phyloP scores from a whole-genome alignment of 2,329 filamentous ascomycete species.

The Colletotrichum acutatum region DNA sequence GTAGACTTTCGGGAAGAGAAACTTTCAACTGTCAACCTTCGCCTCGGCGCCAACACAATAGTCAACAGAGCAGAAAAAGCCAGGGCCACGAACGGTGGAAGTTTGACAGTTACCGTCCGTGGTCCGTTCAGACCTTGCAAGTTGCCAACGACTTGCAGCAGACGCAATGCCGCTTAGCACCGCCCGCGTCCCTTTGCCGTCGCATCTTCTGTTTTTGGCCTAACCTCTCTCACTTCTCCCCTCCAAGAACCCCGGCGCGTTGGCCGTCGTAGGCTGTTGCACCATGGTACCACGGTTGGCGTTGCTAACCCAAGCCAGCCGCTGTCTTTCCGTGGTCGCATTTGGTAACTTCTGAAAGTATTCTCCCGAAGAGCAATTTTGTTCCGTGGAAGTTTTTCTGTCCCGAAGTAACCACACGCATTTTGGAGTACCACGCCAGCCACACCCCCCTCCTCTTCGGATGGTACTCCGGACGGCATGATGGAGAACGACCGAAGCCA shows the following conservation, averaged over 20 bases:
- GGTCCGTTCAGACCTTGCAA: neutral
- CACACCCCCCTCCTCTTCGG: neutral
- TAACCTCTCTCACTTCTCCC: neutral
- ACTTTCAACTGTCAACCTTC: neutral
- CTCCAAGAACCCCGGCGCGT: neutral
- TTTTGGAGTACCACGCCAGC: neutral
- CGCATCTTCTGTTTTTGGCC: neutral
- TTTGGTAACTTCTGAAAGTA: neutral
- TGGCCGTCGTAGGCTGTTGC: neutral
- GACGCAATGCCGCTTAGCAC: slow-evolving; percentile 6
- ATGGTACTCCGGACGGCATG: slow-evolving; percentile 3
- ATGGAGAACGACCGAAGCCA: neutral
- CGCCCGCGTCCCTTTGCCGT: neutral
- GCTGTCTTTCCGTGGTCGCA: neutral
- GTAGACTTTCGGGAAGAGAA: neutral
- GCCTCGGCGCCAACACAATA: neutral
- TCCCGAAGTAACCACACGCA: neutral
- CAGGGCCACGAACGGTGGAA: neutral
- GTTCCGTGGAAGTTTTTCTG: neutral
- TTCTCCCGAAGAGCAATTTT: neutral
- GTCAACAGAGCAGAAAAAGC: neutral
- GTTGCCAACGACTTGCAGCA: neutral
- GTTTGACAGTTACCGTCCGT: neutral
- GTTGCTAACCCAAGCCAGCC: neutral
- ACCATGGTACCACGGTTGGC: neutral